These are phyloP conservation scores for Skeletonema grethae DNA, from an alignment of 108 stramenopile genomes.

Conservation along the genomic window DNA sequence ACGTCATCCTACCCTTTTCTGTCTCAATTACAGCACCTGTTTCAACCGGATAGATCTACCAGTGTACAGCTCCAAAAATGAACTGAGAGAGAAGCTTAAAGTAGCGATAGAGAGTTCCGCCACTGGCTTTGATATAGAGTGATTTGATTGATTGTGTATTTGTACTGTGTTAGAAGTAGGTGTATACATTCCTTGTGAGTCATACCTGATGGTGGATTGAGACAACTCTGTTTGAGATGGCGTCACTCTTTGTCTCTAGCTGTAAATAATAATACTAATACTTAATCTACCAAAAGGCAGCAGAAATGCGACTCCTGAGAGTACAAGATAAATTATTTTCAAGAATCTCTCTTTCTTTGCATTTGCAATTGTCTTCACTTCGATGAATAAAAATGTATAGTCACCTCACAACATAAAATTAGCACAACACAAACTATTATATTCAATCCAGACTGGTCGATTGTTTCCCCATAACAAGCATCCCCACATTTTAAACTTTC, in stretches of 20 bases:
- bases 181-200: no score
- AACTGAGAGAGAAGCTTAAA: slow-evolving; percentile 86
- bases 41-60: slow-evolving; percentile 97
- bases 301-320: neutral
- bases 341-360: neutral
- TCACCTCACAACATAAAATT: neutral
- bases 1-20: neutral
- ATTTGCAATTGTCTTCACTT: neutral
- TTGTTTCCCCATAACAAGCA: neutral
- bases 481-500: slow-evolving; percentile 13
- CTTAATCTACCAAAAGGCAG: no score
- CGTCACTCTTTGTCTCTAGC: no score
- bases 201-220: no score
- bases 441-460: neutral
- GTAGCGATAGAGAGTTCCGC: slow-evolving; percentile 91
- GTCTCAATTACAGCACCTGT: slow-evolving; percentile 63
- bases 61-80: slow-evolving; percentile 62
- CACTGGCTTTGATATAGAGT: slow-evolving; percentile 95
- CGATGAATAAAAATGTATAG: neutral
- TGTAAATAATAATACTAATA: neutral
- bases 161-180: no score
- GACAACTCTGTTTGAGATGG: no score
- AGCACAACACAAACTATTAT: neutral
- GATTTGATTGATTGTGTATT: slow-evolving; percentile 7
- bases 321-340: neutral